Conservation (phyloP, 345 rosid species). For the Rhodamnia rubescens region DNA sequence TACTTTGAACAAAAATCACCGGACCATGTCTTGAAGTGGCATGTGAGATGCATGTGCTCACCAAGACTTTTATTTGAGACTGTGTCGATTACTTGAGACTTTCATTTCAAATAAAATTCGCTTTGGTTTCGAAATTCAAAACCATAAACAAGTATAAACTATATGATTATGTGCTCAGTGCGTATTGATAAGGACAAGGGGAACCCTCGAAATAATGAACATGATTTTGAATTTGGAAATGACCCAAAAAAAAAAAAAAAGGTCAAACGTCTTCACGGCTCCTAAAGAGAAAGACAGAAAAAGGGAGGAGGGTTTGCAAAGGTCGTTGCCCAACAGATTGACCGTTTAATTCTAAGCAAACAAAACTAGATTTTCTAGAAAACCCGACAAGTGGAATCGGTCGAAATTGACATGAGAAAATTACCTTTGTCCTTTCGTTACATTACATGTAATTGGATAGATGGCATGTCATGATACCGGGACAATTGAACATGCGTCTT, state of each 20-base stretch:
- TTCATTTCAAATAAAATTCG: neutral
- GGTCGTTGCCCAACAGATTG: neutral
- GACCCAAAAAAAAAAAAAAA: neutral
- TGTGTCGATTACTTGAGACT: fast-evolving
- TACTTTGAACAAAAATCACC: neutral
- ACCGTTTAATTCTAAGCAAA: neutral
- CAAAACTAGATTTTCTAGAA: neutral
- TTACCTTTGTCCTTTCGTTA: neutral
- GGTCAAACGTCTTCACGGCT: neutral
- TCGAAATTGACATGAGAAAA: neutral
- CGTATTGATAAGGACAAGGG: no score
- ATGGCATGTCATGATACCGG: neutral
- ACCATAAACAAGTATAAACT: neutral
- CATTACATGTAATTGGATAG: neutral
- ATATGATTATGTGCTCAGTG: neutral
- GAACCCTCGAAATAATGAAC: neutral
- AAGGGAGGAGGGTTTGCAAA: neutral
- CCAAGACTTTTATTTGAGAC: neutral
- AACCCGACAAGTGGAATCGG: neutral
- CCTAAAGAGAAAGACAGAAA: neutral
- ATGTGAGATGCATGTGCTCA: neutral
- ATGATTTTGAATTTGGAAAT: neutral
- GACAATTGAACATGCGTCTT: neutral
- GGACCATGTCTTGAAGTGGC: neutral
- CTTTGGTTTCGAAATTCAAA: no score